A percentile compares a stretch with the other conserved stretches of the same genome.
These are phyloP conservation scores for Orobanche coerulescens DNA, from an alignment of 257 asterid genomes.

Conservation along the genomic window DNA sequence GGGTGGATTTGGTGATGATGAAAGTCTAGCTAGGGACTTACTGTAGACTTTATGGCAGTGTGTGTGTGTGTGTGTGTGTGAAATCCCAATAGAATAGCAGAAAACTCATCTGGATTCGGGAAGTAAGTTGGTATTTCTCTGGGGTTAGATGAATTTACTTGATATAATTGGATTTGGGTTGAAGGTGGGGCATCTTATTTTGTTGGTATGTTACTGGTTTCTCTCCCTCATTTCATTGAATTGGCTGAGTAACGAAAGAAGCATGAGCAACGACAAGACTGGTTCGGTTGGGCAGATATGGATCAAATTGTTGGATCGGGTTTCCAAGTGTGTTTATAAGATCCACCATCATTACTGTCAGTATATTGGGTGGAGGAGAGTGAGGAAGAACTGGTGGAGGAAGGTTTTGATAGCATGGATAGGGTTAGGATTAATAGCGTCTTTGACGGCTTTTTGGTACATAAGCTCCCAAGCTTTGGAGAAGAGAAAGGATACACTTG, in stretches of 20 bases:
- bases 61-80: neutral
- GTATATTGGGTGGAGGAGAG: slow-evolving; percentile 42
- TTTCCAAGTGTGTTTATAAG: slow-evolving; percentile 40
- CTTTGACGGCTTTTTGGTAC: slow-evolving; percentile 41
- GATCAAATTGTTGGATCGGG: slow-evolving; percentile 53
- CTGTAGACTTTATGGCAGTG: slow-evolving; percentile 20
- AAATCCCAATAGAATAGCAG: neutral
- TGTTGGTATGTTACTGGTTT: slow-evolving; percentile 66
- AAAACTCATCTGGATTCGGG: neutral
- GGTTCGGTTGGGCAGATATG: slow-evolving; percentile 44
- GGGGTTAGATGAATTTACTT: slow-evolving; percentile 69
- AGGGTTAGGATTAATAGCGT: slow-evolving; percentile 30
- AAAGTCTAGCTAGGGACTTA: neutral
- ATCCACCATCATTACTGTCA: slow-evolving; percentile 51
- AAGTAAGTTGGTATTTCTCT: slow-evolving; percentile 22
- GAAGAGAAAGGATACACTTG: slow-evolving; percentile 78
- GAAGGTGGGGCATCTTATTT: slow-evolving; percentile 73
- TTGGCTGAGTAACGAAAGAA: slow-evolving; percentile 61
- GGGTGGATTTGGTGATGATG: slow-evolving; percentile 17
- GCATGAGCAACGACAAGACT: slow-evolving; percentile 55
- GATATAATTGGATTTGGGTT: slow-evolving; percentile 70
- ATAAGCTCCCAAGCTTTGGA: slow-evolving; percentile 52
- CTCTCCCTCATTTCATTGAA: slow-evolving; percentile 56
- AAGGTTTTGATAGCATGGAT: slow-evolving; percentile 49
- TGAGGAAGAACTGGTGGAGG: slow-evolving; percentile 56